A percentile compares a stretch with the other conserved stretches of the same genome.
These are phyloP conservation scores for Rubus parviflorus DNA, from an alignment of 306 rosid species.

Conservation along the genomic window DNA sequence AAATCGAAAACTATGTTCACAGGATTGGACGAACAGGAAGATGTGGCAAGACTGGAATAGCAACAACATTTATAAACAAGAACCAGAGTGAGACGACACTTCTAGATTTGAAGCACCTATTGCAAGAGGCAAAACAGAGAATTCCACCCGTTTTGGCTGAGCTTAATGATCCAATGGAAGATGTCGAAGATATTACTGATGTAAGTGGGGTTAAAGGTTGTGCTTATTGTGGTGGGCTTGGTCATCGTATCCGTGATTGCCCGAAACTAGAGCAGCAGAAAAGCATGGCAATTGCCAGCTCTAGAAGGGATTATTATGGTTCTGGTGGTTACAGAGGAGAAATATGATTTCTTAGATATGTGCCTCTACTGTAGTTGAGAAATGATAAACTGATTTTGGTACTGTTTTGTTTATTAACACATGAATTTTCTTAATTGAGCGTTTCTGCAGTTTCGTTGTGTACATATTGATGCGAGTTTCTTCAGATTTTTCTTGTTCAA, in stretches of 20 bases:
- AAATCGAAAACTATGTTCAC: constrained; percentile 94
- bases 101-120: constrained; percentile 88
- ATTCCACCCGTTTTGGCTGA: constrained; percentile 94
- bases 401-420: neutral
- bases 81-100: constrained; percentile 92
- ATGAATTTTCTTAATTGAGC: neutral
- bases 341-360: constrained; percentile 39
- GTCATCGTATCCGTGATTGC: constrained; percentile 85
- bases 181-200: constrained; percentile 58
- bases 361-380: neutral
- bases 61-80: constrained; percentile 90
- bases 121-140: constrained; percentile 98
- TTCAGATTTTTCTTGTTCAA: neutral
- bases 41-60: constrained; percentile 94
- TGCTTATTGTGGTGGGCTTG: constrained; percentile 95
- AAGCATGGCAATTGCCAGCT: constrained; percentile 72
- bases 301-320: constrained; percentile 84
- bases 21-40: constrained; percentile 95
- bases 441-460: neutral
- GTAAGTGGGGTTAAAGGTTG: constrained; percentile 90
- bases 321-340: constrained; percentile 94
- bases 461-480: neutral
- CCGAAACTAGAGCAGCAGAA: constrained; percentile 90
- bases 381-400: neutral
- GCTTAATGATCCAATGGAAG: constrained; percentile 90